These are phyloP conservation scores for Symbiodinium natans DNA, from an alignment of 73 alveolate genomes.

Conservation along the genomic window DNA sequence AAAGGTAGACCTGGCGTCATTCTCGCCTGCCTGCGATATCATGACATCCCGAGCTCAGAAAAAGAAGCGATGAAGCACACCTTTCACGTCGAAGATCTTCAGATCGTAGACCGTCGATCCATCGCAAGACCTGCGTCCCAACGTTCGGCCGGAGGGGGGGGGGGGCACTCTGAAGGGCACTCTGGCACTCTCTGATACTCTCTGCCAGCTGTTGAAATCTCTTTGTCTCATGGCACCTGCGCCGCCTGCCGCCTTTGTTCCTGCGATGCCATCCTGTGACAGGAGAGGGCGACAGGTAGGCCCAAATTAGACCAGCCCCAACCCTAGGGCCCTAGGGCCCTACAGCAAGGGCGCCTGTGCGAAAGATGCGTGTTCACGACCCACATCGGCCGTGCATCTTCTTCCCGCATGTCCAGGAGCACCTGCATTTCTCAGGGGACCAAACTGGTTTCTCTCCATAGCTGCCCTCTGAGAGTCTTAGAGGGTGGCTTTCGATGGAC, in stretches of 20 bases:
- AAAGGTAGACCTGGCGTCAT: conserved; percentile 24
- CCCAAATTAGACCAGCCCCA: too few relatives aligned
- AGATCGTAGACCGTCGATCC: conserved; percentile 55
- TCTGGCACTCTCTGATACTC: background rate
- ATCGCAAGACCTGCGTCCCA: background rate
- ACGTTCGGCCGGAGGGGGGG: background rate
- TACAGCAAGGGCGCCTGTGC: background rate
- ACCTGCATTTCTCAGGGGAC: conserved; percentile 13
- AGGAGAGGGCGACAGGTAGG: too few relatives aligned
- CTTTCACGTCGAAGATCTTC: background rate
- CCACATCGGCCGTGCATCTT: conserved; percentile 91
- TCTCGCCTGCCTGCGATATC: too few relatives aligned
- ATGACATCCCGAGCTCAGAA: too few relatives aligned
- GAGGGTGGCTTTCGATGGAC: background rate
- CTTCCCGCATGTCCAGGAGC: conserved; percentile 39
- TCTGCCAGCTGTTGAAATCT: background rate
- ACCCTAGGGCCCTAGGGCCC: too few relatives aligned
- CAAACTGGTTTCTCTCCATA: background rate
- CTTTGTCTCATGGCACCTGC: background rate
- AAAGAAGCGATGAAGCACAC: too few relatives aligned
- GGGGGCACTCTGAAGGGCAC: background rate
- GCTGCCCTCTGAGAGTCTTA: background rate
- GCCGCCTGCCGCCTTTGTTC: conserved; percentile 71
- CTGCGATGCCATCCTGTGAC: conserved; percentile 48
- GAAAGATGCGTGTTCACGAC: conserved; percentile 82